Conservation (phyloP, 208 protist species). For the Crithidia brevicula region DNA sequence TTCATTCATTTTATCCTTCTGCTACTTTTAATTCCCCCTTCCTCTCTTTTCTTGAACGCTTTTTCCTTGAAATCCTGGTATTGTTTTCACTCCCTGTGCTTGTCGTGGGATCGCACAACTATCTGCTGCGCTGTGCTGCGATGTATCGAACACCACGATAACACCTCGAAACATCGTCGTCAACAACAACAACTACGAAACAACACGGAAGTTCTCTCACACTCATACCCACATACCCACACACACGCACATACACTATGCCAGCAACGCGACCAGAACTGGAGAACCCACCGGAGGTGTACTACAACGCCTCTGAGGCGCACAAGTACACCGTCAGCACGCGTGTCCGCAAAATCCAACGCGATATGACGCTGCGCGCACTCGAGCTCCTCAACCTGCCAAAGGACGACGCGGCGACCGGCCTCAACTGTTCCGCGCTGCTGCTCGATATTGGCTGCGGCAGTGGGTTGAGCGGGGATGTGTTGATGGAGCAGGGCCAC, state of each 20-base stretch:
- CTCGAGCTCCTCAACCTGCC: constrained; percentile 97
- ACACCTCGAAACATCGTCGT: too few species aligned
- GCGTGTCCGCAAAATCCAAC: constrained; percentile 97
- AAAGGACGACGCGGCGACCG: constrained; percentile 29
- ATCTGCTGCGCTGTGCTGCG: too few species aligned
- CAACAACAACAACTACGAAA: too few species aligned
- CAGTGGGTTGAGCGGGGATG: constrained; percentile 96
- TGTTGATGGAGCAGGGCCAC: constrained; percentile 95
- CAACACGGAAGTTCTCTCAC: too few species aligned
- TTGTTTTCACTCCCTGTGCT: too few species aligned
- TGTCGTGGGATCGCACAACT: not conserved
- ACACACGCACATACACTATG: constrained; percentile 36
- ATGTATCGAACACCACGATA: too few species aligned
- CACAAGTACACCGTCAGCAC: constrained; percentile 95
- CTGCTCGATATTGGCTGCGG: constrained; percentile 99
- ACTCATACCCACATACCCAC: too few species aligned
- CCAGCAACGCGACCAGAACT: constrained; percentile 89
- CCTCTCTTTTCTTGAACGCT: constrained; percentile 20
- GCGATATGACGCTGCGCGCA: constrained; percentile 96
- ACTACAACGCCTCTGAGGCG: constrained; percentile 96
- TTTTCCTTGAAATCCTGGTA: too few species aligned
- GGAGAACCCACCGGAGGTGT: constrained; percentile 94
- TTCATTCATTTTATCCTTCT: constrained; percentile 1
- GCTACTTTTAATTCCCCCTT: constrained; percentile 3
- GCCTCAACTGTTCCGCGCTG: constrained; percentile 48